A percentile compares a stretch with the other conserved stretches of the same genome.
These are phyloP conservation scores for Suillus clintonianus DNA, from an alignment of 768 basidiomycete genomes.

Conservation along the genomic window DNA sequence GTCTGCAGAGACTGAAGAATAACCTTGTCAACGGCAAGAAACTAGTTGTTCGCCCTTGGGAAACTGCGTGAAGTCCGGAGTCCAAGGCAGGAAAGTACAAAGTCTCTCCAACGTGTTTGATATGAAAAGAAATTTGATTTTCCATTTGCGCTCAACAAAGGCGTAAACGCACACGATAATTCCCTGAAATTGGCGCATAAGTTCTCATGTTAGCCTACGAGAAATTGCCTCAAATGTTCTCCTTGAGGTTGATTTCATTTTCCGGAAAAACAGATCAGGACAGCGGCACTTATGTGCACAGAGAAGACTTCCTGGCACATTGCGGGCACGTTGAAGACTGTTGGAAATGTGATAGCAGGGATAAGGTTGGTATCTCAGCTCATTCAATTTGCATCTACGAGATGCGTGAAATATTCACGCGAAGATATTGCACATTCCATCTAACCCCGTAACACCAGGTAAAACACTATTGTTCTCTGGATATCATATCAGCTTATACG, in stretches of 20 bases:
- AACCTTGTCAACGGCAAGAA: conserved; percentile 43
- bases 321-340: not conserved
- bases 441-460: not conserved
- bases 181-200: not conserved
- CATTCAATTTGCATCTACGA: not conserved
- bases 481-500: not conserved
- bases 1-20: conserved; percentile 34
- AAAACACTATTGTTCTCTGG: not conserved
- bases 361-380: too few relatives aligned
- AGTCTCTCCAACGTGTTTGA: conserved; percentile 1
- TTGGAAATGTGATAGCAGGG: too few relatives aligned
- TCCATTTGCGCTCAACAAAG: not conserved
- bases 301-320: not conserved
- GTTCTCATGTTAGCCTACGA: not conserved
- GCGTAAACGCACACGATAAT: not conserved
- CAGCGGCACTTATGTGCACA: not conserved
- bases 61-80: conserved; percentile 35
- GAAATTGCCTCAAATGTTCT: not conserved
- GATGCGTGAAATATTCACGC: not conserved
- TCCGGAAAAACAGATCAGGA: not conserved
- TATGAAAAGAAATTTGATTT: not conserved
- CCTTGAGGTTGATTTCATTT: not conserved
- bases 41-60: conserved; percentile 35
- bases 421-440: not conserved
- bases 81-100: conserved; percentile 35